Evolutionary conservation across 2,329 filamentous ascomycete species (phyloP), one percentile per base, ranked within the genome.

Genomic region (Sporothrix brasiliensis): DNA sequence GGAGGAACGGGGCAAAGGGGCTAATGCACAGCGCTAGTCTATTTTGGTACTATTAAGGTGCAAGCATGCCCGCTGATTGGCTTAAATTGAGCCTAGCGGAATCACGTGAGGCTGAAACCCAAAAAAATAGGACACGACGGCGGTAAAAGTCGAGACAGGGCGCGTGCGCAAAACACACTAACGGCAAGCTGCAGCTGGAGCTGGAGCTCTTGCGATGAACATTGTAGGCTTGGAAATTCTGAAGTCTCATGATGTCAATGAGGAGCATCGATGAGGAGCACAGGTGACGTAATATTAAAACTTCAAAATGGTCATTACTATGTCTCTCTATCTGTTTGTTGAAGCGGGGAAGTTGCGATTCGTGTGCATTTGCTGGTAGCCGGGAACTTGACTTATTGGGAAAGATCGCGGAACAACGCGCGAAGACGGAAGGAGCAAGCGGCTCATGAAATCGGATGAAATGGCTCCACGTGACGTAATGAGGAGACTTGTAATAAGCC

Each of bases 381-480:
- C n/a, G 39, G 27, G 39, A 63, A 47, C 39, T 47, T 63, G 41
- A 63, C 39, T 13, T 67, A 14, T 56, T 52, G 39, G 34, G 52
- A 58, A 68, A 56, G 63, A 67, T 67, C 63, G 63, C 49, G 19
- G 63, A 52, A 47, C 19, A 13, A 24, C 16, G 34, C 60, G 24
- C 44, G 58, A 61, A 47, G 58, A 58, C 27, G 6, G 39, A 58
- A 68, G 39, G 50, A 67, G 44, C 52, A 56, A 47, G 50, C 50
- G 50, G 4, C 24, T 39, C 58, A 69, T 27, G 58, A 27, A 47
- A 63, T 63, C 58, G 58, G n/a, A 61, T 19, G 41, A 5, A 44
- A 19, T 27, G 39, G 27, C 58, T 63, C 47, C 68, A 69, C 68
- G 68, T 69, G 68, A 69, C 68, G 68, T 69, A 69, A 65, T 63